Base-by-base conservation (phyloP, 257 asterid genomes). In the Apocynum venetum region DNA sequence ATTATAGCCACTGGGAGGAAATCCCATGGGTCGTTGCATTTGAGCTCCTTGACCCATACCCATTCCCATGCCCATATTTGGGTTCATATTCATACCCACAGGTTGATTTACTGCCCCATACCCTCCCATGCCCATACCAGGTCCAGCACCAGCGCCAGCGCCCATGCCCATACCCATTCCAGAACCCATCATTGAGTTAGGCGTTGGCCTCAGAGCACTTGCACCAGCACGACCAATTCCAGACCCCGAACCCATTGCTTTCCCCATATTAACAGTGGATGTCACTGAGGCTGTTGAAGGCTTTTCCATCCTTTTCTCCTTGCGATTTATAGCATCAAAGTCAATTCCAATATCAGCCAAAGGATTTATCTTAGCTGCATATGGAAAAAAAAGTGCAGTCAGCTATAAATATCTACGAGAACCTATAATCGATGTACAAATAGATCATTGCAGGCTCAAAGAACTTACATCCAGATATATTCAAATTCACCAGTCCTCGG, bases 201-300 rank as follows among this genome's bases (percentile, higher is more conserved):
- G 80, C 8, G 84, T 79, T 52, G 98, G 89, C 88, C 97, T 87
- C 49, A 90, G 82, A 74, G 80, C 87, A 80, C 88, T 81, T 0
- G 94, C 95, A 83, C 97, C 97, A 80, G 91, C 92, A 56, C 94
- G 93, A 48, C 97, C 99, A 57, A 91, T 79, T 59, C 99, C 99
- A 75, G 98, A 89, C 83, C 99, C 98, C 31, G 94, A 86, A 65
- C 99, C 99, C 99, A 96, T 96, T 56, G 98, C 98, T 86, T 93
- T 91, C 66, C 99, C 99, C 98, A 96, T 93, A 74, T 84, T 88
- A 53, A 93, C 74, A 10, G 90, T 96, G 40, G 99, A 93, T 63
- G 89, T 86, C 49, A 77, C 88, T 5, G 92, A 53, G 57, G 90
- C 49, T 15, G 90, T 80, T 5, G 92, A 80, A 72, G 97, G 97